Evolutionary conservation across 371 early-diverging fungal genomes (phyloP), one percentile per base, ranked within the genome.

Genomic region (Mucor lusitanicus): DNA sequence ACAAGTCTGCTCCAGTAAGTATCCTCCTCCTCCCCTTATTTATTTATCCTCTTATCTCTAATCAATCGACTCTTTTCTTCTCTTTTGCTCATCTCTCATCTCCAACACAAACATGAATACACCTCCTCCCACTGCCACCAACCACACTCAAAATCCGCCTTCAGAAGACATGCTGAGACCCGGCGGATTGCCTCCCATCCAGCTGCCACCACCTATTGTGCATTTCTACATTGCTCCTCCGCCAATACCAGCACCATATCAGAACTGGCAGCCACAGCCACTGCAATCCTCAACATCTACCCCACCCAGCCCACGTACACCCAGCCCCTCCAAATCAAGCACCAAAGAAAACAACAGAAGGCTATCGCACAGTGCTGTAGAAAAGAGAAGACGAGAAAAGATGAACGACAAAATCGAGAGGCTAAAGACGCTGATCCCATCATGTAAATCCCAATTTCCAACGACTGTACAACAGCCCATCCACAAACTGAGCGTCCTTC

Each of bases 311-410:
- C 6, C 50, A 21, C n/a, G 32, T 3, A 28, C 33, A 17, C 6
- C 59, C 30, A 32, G 25, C 11, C n/a, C 33, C 0, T 3, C 17
- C 28, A 53, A 40, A 48, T 2, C 7, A 53, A 30, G 30, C 6
- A 12, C 4, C 1, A 67, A 73, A 27, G 83, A 80, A 59, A 58
- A 72, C 33, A 69, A 74, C 48, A 85, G 90, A 57, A 87, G 84
- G 60, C 78, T 83, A 12, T 87, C 90, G 0, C 91, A 91, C 61
- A 87, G 88, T 21, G 90, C 90, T 27, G 86, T 91, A 12, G 91
- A 91, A 64, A 80, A 89, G 17, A 80, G 88, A 17, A 84, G 91
- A 44, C 87, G 91, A 54, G 90, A 91, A 50, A 83, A 85, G 50
- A 90, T 89, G 78, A 90, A 91, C 68, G 88, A 87, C 71, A 75